Percentiles rank a stretch among this genome's conserved stretches.
Evolutionary conservation across 108 stramenopile genomes (phyloP).

Genomic region (Discostella stelligeroides): DNA sequence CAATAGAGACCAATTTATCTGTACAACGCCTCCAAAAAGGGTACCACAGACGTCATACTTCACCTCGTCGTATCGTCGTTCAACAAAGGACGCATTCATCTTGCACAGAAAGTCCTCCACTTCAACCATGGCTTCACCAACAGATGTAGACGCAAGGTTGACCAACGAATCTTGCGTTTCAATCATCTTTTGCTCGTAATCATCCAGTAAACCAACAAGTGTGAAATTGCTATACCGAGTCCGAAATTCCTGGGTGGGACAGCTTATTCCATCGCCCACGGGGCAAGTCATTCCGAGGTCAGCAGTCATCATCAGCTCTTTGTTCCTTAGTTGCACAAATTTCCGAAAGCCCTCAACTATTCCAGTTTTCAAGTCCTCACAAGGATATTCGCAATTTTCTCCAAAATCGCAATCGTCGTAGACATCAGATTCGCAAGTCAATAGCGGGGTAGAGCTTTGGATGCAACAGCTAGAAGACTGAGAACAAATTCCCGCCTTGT

Average conservation of each 20-base stretch:
- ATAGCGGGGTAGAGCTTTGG: neutral
- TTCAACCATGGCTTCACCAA: constrained; percentile 51
- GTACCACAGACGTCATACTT: constrained; percentile 40
- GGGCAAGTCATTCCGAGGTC: constrained; percentile 53
- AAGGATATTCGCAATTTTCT: constrained; percentile 42
- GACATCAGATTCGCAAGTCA: constrained; percentile 25
- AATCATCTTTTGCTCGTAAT: constrained; percentile 38
- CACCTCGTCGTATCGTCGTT: constrained; percentile 32
- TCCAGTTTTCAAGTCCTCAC: constrained; percentile 19
- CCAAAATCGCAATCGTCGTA: constrained; percentile 44
- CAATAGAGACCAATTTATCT: constrained; percentile 43
- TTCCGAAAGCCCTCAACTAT: constrained; percentile 32
- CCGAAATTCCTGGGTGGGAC: constrained; percentile 45
- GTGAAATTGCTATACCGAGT: constrained; percentile 28
- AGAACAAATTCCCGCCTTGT: constrained; percentile 46
- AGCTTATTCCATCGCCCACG: constrained; percentile 5
- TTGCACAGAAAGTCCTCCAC: constrained; percentile 54
- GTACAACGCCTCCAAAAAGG: constrained; percentile 39
- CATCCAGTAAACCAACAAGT: constrained; percentile 31
- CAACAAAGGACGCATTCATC: constrained; percentile 53
- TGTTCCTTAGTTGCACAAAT: constrained; percentile 25
- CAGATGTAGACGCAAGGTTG: constrained; percentile 47
- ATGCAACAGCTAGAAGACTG: constrained; percentile 37
- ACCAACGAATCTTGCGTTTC: constrained; percentile 38
- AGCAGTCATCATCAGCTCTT: constrained; percentile 39